Evolutionary conservation across 2,329 filamentous ascomycete genomes (phyloP).

Genomic region (Magnaporthales sp.): DNA sequence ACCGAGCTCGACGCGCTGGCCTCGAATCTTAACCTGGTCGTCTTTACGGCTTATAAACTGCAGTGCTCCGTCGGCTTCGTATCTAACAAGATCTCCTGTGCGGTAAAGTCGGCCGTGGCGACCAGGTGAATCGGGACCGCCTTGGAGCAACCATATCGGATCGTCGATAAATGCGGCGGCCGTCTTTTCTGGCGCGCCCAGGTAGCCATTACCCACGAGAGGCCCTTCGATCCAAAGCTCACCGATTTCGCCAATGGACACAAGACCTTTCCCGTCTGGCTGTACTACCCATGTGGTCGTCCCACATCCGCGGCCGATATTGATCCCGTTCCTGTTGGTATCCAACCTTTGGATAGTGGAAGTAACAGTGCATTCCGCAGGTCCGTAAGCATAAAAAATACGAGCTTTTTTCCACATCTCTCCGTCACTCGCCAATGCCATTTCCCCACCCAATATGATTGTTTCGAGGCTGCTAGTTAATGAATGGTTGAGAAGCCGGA

Average conservation of each 20-base stretch:
- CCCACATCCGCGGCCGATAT: background rate
- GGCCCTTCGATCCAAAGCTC: too few species aligned
- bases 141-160: too few species aligned
- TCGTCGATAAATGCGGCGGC: too few species aligned
- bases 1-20: conserved; percentile 39
- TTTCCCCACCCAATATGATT: background rate
- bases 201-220: too few species aligned
- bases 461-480: background rate
- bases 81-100: too few species aligned
- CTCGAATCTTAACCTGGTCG: conserved; percentile 45
- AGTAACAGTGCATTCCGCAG: background rate
- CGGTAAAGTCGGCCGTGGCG: background rate
- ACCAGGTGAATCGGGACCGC: too few species aligned
- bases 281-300: too few species aligned
- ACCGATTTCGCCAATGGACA: too few species aligned
- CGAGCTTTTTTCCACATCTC: background rate
- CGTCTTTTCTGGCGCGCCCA: too few species aligned
- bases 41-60: conserved; percentile 48
- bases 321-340: too few species aligned
- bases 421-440: background rate
- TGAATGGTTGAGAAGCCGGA: background rate
- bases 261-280: too few species aligned
- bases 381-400: background rate
- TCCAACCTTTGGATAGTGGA: background rate
- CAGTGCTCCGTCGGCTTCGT: too few species aligned